Base-by-base conservation (phyloP, 1,284 basidiomycete species). In the Tranzscheliella williamsii region DNA sequence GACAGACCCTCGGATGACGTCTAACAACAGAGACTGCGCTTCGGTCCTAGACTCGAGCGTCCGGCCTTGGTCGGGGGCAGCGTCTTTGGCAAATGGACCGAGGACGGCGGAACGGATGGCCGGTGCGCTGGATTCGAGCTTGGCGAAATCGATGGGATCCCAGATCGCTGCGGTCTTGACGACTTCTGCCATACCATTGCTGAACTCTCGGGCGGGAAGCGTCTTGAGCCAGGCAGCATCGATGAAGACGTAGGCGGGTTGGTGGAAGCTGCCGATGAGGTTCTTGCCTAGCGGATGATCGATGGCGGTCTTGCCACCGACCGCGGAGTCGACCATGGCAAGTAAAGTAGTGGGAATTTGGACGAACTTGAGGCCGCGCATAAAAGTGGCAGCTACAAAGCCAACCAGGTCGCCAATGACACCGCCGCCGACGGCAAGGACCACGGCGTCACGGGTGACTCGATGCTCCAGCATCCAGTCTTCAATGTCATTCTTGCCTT, bases 131-230 rank as follows among this genome's bases (percentile, higher is more conserved):
- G 57, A 65, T 46, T 77, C 75, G 37, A 77, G 70, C 62, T 77
- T 77, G 32, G 51, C 64, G 51, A 77, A 76, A 51, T 75, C 75
- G 44, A 47, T 56, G 13, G 67, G 66, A 38, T 77, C 75, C 75
- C 75, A 77, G 37, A 77, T 77, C 24, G 75, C 75, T 17, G 75
- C 75, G 15, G 75, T 77, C 54, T 73, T 98, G 79, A 98, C 86
- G 4, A 97, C 89, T 79, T 99, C 94, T 2, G 95, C 93, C 90
- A 99, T 96, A 36, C 94, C 94, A 75, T 98, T 98, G 33, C 90
- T 89, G 67, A 97, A 93, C 78, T 98, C 95, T 55, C 95, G 84
- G 33, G 86, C 80, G 0, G 93, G 93, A 4, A 99, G 86, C 2
- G 91, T 94, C 69, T 91, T 89, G 54, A 99, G 85, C 82, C 95